Evolutionary conservation across 2,329 filamentous ascomycete genomes (phyloP).

Genomic region (Xylariaceae sp.): DNA sequence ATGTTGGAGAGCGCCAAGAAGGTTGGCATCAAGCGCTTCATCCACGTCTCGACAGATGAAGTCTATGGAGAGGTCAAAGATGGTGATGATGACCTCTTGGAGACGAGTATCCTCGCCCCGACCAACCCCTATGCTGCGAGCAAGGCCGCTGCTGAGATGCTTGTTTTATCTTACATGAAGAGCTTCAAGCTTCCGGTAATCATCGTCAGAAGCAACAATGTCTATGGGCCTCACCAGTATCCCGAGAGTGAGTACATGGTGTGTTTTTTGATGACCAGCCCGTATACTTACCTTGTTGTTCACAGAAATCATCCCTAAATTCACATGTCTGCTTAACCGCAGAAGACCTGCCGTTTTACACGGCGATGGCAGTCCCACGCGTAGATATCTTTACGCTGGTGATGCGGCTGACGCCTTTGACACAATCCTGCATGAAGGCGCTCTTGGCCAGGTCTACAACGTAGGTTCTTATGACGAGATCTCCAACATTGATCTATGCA

Average conservation of each 20-base stretch:
- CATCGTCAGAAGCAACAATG: constrained; percentile 77
- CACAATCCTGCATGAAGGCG: constrained; percentile 73
- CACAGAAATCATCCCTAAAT: constrained; percentile 77
- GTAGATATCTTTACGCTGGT: constrained; percentile 71
- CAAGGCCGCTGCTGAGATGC: constrained; percentile 79
- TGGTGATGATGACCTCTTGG: constrained; percentile 64
- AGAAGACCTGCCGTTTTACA: constrained; percentile 65
- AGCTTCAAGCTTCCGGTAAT: constrained; percentile 76
- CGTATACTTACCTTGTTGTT: constrained; percentile 9
- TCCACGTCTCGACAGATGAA: constrained; percentile 80
- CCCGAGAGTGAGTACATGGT: constrained; percentile 62
- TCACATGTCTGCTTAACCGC: constrained; percentile 65
- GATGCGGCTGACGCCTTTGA: constrained; percentile 80
- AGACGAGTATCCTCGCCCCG: constrained; percentile 68
- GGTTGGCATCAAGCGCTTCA: constrained; percentile 64
- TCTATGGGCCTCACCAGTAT: constrained; percentile 80
- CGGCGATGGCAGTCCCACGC: constrained; percentile 68
- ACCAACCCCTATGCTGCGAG: constrained; percentile 79
- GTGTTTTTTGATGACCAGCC: background rate
- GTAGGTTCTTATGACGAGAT: constrained; percentile 74
- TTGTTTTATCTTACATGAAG: constrained; percentile 80
- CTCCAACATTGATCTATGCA: constrained; percentile 66
- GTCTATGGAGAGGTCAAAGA: constrained; percentile 77
- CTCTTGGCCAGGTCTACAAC: constrained; percentile 73
- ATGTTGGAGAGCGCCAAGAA: constrained; percentile 72